Percentiles rank a stretch among this genome's conserved stretches.
These are phyloP conservation scores for Phytophthora colocasiae DNA, from an alignment of 352 stramenopile species.

Conservation along the genomic window DNA sequence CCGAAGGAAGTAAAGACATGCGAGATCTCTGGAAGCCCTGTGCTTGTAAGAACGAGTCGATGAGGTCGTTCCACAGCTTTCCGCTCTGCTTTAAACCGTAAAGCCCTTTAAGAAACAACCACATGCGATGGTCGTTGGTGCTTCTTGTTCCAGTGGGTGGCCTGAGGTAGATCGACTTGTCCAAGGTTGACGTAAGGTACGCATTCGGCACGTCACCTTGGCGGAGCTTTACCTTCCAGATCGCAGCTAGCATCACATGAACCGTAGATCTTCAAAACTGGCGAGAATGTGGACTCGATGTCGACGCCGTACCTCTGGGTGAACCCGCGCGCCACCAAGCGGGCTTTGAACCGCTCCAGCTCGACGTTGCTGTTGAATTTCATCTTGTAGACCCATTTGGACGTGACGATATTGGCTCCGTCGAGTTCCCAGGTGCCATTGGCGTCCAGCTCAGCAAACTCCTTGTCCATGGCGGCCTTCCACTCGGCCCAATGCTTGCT, in stretches of 20 bases:
- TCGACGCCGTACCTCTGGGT: slow-evolving; percentile 11
- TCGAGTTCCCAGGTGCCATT: neutral
- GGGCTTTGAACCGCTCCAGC: slow-evolving; percentile 7
- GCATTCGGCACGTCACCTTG: slow-evolving; percentile 17
- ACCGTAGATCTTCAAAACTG: slow-evolving; percentile 18
- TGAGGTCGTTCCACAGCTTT: too few relatives aligned
- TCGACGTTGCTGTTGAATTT: slow-evolving; percentile 13
- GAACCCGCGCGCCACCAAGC: slow-evolving; percentile 8
- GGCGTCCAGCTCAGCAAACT: neutral
- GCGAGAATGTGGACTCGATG: slow-evolving; percentile 6
- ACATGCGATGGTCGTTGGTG: too few relatives aligned
- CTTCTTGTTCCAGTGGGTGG: too few relatives aligned
- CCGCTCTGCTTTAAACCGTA: too few relatives aligned
- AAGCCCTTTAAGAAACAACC: too few relatives aligned
- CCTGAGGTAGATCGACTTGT: too few relatives aligned
- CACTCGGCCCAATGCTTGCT: neutral
- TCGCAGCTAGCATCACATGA: slow-evolving; percentile 11
- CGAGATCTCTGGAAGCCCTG: too few relatives aligned
- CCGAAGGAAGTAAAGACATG: too few relatives aligned
- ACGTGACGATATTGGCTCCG: neutral
- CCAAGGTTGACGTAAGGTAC: too few relatives aligned
- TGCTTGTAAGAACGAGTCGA: too few relatives aligned
- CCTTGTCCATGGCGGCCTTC: neutral
- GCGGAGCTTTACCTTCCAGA: too few relatives aligned
- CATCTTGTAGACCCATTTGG: slow-evolving; percentile 13